Conservation (phyloP, 225 moss, liverwort and hornwort species). For the Pseudoscleropodium purum region DNA sequence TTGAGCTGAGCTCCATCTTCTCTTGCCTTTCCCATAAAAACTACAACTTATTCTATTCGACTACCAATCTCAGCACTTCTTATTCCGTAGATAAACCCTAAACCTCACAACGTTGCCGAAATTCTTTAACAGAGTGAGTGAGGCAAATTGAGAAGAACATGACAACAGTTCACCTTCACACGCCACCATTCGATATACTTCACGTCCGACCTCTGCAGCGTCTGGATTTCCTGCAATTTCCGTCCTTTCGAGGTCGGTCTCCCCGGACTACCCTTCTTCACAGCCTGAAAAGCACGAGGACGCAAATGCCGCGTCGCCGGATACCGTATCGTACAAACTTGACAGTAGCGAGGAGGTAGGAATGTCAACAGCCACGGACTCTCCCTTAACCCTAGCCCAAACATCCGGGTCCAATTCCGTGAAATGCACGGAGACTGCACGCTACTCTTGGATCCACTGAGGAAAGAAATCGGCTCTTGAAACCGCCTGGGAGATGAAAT, state of each 20-base stretch:
- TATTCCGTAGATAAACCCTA: not conserved
- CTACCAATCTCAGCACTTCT: not conserved
- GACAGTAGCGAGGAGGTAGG: not conserved
- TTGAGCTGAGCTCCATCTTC: not conserved
- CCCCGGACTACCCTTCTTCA: not conserved
- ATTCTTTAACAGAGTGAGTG: not conserved
- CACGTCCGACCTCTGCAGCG: conserved; percentile 30
- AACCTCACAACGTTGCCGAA: not conserved
- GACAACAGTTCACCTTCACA: conserved; percentile 29
- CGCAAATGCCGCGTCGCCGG: not conserved
- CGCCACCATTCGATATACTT: conserved; percentile 94
- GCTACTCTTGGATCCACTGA: not conserved
- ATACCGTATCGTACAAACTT: not conserved
- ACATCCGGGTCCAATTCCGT: not conserved
- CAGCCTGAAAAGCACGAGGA: conserved; percentile 19
- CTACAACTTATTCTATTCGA: not conserved
- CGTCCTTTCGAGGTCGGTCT: conserved; percentile 16
- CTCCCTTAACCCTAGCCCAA: not conserved
- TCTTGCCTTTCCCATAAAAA: not conserved
- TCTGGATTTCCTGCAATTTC: conserved; percentile 25
- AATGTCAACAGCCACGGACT: conserved; percentile 1
- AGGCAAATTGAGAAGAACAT: not conserved
- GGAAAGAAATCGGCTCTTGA: not conserved
- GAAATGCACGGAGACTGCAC: not conserved
- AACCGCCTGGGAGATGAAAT: not conserved